These are phyloP conservation scores for Flaveria robusta DNA, from an alignment of 129 eudicot genomes.

Conservation along the genomic window DNA sequence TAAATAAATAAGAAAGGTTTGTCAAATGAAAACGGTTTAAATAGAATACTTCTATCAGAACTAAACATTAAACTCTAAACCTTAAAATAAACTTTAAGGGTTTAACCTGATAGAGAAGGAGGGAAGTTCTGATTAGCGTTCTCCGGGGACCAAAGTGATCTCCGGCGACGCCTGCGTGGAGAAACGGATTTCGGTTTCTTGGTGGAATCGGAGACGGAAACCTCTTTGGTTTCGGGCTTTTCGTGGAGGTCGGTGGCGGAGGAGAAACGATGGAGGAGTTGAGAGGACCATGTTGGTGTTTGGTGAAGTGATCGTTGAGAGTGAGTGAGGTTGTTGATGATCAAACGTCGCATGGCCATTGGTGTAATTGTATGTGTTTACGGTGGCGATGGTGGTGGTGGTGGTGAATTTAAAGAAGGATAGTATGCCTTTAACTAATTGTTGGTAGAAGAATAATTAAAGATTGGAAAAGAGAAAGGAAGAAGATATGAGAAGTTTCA, in stretches of 20 bases:
- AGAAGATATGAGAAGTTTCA: slow-evolving; percentile 45
- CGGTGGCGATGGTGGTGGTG: background rate
- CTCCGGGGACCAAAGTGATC: slow-evolving; percentile 57
- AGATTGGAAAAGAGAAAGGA: background rate
- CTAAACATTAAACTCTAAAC: no score
- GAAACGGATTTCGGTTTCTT: slow-evolving; percentile 48
- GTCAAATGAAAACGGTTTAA: no score
- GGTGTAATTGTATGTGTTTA: background rate
- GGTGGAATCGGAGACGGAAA: slow-evolving; percentile 47
- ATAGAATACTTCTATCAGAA: no score
- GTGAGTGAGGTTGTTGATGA: slow-evolving; percentile 41
- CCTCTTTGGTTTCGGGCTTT: slow-evolving; percentile 30
- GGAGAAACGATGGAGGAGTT: slow-evolving; percentile 41
- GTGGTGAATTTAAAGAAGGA: slow-evolving; percentile 12
- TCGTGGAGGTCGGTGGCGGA: slow-evolving; percentile 29
- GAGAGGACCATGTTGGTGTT: slow-evolving; percentile 49
- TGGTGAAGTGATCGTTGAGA: slow-evolving; percentile 22
- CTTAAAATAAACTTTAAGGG: background rate
- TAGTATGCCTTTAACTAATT: background rate
- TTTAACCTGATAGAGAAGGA: slow-evolving; percentile 52
- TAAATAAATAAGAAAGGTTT: no score
- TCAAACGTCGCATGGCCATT: slow-evolving; percentile 71
- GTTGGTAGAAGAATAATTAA: slow-evolving; percentile 9
- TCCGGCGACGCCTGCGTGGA: slow-evolving; percentile 40
- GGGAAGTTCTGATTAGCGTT: slow-evolving; percentile 33